Evolutionary conservation across 345 rosid species (phyloP).

Genomic region (Eucalyptus polyanthemos): DNA sequence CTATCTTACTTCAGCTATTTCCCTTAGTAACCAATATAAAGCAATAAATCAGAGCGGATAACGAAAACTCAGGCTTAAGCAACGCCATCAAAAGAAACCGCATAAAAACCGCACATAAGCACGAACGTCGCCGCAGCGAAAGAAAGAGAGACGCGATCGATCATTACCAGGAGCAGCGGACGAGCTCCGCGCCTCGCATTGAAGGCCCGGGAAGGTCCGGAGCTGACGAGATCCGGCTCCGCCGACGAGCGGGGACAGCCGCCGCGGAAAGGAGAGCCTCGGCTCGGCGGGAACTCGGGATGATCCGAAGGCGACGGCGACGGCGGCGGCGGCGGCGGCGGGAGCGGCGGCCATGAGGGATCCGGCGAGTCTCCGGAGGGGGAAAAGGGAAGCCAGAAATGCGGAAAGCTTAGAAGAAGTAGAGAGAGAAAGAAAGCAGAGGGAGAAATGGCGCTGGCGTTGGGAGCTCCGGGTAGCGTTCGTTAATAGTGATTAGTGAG

Average conservation of each 20-base stretch:
- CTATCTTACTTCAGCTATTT: neutral
- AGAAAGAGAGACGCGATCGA: neutral
- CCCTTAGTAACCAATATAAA: neutral
- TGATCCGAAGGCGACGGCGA: conserved; percentile 33
- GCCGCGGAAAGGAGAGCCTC: conserved; percentile 21
- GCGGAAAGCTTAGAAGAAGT: neutral
- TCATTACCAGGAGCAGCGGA: conserved; percentile 43
- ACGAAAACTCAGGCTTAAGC: neutral
- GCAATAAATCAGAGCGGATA: neutral
- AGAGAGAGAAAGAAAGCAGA: neutral
- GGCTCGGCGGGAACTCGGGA: conserved; percentile 18
- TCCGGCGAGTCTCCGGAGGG: conserved; percentile 9
- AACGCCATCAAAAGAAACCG: neutral
- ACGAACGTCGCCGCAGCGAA: neutral
- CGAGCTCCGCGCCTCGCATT: conserved; percentile 22
- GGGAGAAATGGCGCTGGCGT: neutral
- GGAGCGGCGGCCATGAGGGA: conserved; percentile 56
- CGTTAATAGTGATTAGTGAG: neutral
- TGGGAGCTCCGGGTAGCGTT: neutral
- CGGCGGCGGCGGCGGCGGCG: neutral
- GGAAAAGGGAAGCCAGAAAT: conserved; percentile 25
- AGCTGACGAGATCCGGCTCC: conserved; percentile 11
- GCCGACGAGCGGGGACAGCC: conserved; percentile 28
- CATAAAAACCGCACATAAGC: neutral
- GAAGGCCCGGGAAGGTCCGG: conserved; percentile 23